Evolutionary conservation across 2,329 filamentous ascomycete genomes (phyloP), one percentile per base, ranked within the genome.

Genomic region (Pseudogymnoascus sp.): DNA sequence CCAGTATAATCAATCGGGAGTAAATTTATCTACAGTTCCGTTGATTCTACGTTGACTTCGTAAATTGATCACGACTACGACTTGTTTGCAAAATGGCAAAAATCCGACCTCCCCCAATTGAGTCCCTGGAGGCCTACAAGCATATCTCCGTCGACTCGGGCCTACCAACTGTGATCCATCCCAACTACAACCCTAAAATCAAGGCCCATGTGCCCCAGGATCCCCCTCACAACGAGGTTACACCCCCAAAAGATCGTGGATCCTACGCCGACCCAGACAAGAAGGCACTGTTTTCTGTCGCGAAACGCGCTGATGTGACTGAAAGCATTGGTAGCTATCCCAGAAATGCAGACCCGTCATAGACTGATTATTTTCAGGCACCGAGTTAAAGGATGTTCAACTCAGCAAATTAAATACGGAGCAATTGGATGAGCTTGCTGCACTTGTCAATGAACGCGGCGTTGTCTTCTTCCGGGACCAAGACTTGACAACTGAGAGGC

Each of bases 201-300:
- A 63, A 61, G 33, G 59, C 59, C 21, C 66, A 68, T 59, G 24
- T 63, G 50, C 64, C 62, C 62, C 63, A 62, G 60, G 69, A 70
- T 26, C 61, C 61, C 7, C 63, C 64, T 40, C 64, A 53, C 38
- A 63, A 65, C 31, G 65, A 67, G 16, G 65, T 70, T 35, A 65
- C 50, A 13, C 47, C 47, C 8, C 47, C 47, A 7, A 75, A 71
- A 56, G 76, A 78, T 68, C 71, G 78, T 1, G 79, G 74, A 0
- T 67, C 68, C 6, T 79, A 75, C 64, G 78, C 78, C 2, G 77
- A 81, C 62, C 76, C 78, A 0, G 72, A 76, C 37, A 80, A 79
- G 69, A 76, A 75, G 61, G 71, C 77, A 0, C 70, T 81, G 8
- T 69, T 80, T 35, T 70, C 75, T 0, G 74, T 72, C 1, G 76